Evolutionary conservation across 441 rosid genomes (phyloP), one percentile per base, ranked within the genome.

Genomic region (Eruca vesicaria): DNA sequence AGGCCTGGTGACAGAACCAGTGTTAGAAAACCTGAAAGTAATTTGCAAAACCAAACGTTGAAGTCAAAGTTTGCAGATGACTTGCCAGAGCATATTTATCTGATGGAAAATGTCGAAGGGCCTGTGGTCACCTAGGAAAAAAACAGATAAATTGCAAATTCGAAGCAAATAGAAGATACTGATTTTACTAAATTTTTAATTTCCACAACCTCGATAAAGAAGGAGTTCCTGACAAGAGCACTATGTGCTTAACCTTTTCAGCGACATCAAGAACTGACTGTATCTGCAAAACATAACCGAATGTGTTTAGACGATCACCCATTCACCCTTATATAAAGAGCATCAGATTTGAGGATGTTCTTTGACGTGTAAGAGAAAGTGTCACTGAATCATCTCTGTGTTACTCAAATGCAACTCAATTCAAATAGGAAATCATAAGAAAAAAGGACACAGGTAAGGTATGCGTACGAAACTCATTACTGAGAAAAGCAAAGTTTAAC

Each of bases 101-200:
- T 95, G 99, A 85, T 87, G 97, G 83, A 91, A 95, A 81, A 95
- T 93, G 91, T 95, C 99, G 55, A 73, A 95, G 55, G 98, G 98
- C 91, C 98, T 95, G 79, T 67, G 75, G 83, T 84, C 89, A 86
- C 87, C 90, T 82, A 86, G 87, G 88, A 55, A 78, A 79, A 59
- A 48, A 18, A 33, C 58, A 78, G 71, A 68, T 55, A 63, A 63
- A 58, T 74, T 41, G 58, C 36, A 68, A 71, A 43, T 66, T 74
- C 71, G 12, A 66, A 8, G 60, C 35, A 61, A 59, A 53, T 52
- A 63, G 45, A 72, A 61, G 67, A 69, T 33, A 66, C 43, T 18
- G 52, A 55, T 75, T 23, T 61, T 65, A 63, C 57, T 68, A 66
- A 78, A 23, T 28, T 55, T 50, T 68, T 55, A 0, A 61, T 56